Evolutionary conservation across 495 filamentous ascomycete species (phyloP), one percentile per base, ranked within the genome.

Genomic region (Tetracladium setigerum): DNA sequence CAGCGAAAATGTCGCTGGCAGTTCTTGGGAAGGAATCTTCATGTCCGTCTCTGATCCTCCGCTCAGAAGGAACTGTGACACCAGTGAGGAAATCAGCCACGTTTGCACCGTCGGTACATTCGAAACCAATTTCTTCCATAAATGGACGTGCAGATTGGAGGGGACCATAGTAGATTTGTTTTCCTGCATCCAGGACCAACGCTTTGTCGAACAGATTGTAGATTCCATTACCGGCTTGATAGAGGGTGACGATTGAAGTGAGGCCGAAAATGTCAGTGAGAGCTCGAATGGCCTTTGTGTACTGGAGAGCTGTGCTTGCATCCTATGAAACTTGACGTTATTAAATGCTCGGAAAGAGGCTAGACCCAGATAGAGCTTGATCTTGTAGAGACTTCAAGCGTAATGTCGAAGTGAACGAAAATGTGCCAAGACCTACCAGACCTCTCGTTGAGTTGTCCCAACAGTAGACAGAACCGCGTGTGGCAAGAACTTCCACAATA

Each of bases 381-480:
- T n/a, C n/a, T n/a, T n/a, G n/a, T n/a, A n/a, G n/a, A n/a, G n/a
- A n/a, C n/a, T n/a, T n/a, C n/a, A n/a, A n/a, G n/a, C n/a, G n/a
- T n/a, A n/a, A n/a, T n/a, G n/a, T n/a, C n/a, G n/a, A n/a, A n/a
- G n/a, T n/a, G n/a, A n/a, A n/a, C n/a, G n/a, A n/a, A n/a, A n/a
- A n/a, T n/a, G n/a, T n/a, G n/a, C n/a, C n/a, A n/a, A n/a, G n/a
- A n/a, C n/a, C n/a, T n/a, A n/a, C n/a, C n/a, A 95, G 70, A 30
- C 89, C 89, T 40, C 89, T 79, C 2, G 88, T 91, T 38, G 74
- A 81, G 66, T 95, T 92, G 60, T 94, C 89, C 85, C 86, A 92
- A 2, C 78, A 84, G 32, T 79, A 68, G 18, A 95, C 72, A 22
- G 35, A 38, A 6, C 79, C 83, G 41, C 84, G 82, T 1, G 83